Percentiles rank a stretch among this genome's conserved stretches.
These are phyloP conservation scores for Nasturtium officinale DNA, from an alignment of 345 rosid genomes.

Conservation along the genomic window DNA sequence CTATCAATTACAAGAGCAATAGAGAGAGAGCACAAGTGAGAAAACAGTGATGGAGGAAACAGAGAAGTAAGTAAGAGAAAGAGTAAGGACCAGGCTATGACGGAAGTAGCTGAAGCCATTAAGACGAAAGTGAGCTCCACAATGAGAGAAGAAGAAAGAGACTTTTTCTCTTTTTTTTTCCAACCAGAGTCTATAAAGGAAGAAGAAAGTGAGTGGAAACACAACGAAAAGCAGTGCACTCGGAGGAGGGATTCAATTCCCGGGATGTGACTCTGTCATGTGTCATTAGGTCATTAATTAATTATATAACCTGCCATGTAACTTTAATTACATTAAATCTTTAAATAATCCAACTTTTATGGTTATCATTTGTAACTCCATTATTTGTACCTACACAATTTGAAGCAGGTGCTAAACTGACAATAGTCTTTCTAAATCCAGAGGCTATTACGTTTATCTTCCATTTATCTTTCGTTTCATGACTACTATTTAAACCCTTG, in stretches of 20 bases:
- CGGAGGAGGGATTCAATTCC: constrained; percentile 21
- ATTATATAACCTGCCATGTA: background rate
- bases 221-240: constrained; percentile 33
- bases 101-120: constrained; percentile 52
- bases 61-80: constrained; percentile 6
- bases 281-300: constrained; percentile 4
- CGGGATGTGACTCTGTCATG: background rate
- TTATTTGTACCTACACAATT: background rate
- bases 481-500: background rate
- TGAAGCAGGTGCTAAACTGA: background rate
- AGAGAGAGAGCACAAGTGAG: constrained; percentile 20
- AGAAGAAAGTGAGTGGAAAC: constrained; percentile 30
- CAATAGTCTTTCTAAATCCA: background rate
- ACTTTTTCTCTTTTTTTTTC: background rate
- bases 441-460: background rate
- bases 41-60: constrained; percentile 7
- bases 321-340: background rate
- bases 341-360: background rate
- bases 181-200: too few species aligned
- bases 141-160: background rate
- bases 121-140: constrained; percentile 17
- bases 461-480: background rate
- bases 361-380: background rate
- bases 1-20: constrained; percentile 38
- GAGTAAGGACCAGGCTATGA: constrained; percentile 53